Evolutionary conservation across 2,329 filamentous ascomycete species (phyloP), one percentile per base, ranked within the genome.

Genomic region (Volutella citrinella): DNA sequence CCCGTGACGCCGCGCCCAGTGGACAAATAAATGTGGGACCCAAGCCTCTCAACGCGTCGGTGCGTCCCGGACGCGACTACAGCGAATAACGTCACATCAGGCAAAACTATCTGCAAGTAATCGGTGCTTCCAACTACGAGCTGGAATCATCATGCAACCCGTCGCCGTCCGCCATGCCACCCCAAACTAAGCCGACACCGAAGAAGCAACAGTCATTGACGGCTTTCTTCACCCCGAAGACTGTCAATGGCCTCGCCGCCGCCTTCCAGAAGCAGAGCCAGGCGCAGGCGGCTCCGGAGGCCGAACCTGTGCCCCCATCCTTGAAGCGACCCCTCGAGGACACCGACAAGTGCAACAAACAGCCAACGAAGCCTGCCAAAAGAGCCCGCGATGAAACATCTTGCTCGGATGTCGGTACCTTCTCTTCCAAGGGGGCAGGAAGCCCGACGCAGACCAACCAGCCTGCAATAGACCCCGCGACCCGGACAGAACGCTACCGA

Each of bases 161-260:
- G n/a, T n/a, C n/a, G n/a, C n/a, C n/a, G n/a, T n/a, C n/a, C n/a
- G n/a, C n/a, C n/a, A 65, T 65, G 62, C 50, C 61, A 14, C 60
- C 61, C 9, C 34, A 48, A 24, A 38, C 68, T 2, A 69, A 68
- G 32, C 46, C 65, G 1, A 48, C 63, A 18, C 65, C 59, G 34
- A 85, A 84, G 61, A 86, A 83, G 51, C 87, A 96, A 56, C 77
- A 83, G 47, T 87, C 87, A 1, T 82, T 96, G 42, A 93, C 87
- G 4, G 90, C 81, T 55, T 95, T 95, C 64, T 95, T 95, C 58
- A 76, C 80, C 1, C 79, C 78, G 11, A 82, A 75, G 44, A 65
- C 76, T 10, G 57, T 64, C 54, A 74, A 73, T 57, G 68, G 65
- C 37, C 49, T 67, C 16, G 51, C 60, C n/a, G 54, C 63, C 21